phyloP scores from a whole-genome alignment of 1,139 yeast genomes.

The Yamadazyma membranifaciens region DNA sequence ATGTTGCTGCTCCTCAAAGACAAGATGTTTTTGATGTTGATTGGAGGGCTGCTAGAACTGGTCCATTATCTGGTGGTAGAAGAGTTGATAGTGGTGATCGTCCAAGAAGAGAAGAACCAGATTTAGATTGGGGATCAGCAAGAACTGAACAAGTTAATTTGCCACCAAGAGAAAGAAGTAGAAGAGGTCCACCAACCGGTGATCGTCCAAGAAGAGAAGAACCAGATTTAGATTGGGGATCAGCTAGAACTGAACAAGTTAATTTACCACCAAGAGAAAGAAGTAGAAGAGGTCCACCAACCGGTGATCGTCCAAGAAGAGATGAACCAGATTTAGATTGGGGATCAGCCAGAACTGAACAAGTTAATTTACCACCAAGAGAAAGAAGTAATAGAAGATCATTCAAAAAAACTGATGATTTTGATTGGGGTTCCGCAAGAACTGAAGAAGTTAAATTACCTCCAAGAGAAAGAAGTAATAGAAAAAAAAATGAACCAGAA shows the following conservation, averaged over 20 bases:
- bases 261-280: constrained; percentile 37
- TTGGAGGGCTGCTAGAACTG: constrained; percentile 46
- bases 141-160: constrained; percentile 27
- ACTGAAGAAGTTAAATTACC: constrained; percentile 31
- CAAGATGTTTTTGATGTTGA: constrained; percentile 47
- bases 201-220: constrained; percentile 21
- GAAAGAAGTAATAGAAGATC: constrained; percentile 29
- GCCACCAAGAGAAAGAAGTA: constrained; percentile 26
- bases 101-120: constrained; percentile 35
- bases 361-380: constrained; percentile 27
- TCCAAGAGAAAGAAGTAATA: constrained; percentile 30
- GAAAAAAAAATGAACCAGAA: constrained; percentile 45
- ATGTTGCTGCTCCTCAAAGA: constrained; percentile 86
- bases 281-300: constrained; percentile 34
- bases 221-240: constrained; percentile 61
- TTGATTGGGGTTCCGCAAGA: constrained; percentile 65
- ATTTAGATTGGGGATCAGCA: constrained; percentile 57
- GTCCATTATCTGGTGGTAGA: constrained; percentile 31
- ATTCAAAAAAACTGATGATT: constrained; percentile 46
- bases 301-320: constrained; percentile 24
- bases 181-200: constrained; percentile 30
- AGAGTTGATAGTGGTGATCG: constrained; percentile 24
- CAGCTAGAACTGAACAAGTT: constrained; percentile 42
- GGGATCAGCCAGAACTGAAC: constrained; percentile 39
- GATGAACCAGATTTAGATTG: constrained; percentile 58